Evolutionary conservation across 1,284 basidiomycete genomes (phyloP).

Genomic region (Ganoderma meredithae): DNA sequence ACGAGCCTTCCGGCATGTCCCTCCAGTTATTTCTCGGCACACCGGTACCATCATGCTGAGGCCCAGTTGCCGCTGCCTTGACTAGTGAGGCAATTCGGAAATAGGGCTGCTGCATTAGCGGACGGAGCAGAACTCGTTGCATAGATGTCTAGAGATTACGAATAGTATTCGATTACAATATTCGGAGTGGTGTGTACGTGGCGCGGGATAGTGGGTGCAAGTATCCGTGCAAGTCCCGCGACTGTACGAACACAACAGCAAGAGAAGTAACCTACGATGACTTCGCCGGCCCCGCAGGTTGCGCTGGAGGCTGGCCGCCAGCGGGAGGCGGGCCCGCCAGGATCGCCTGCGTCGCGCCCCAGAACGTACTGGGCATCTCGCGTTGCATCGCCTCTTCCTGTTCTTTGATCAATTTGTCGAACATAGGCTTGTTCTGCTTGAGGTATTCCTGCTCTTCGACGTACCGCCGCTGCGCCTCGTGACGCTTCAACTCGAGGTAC

Average conservation of each 20-base stretch:
- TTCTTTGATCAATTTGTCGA: conserved; percentile 82
- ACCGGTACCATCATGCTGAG: not conserved
- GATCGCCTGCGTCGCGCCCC: conserved; percentile 37
- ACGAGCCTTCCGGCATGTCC: not conserved
- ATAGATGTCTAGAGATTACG: no score
- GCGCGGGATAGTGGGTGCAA: no score
- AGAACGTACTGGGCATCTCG: conserved; percentile 55
- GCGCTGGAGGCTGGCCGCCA: not conserved
- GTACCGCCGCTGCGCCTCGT: conserved; percentile 87
- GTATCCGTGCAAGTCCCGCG: not conserved
- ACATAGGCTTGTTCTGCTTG: conserved; percentile 79
- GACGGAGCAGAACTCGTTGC: no score
- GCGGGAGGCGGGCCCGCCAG: conserved; percentile 21
- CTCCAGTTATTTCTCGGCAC: not conserved
- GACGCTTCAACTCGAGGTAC: conserved; percentile 91
- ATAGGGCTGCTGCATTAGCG: no score
- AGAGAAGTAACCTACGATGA: no score
- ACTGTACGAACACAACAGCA: not conserved
- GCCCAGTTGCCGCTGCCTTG: no score
- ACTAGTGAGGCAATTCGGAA: no score
- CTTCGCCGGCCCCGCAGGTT: not conserved
- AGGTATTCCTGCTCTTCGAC: conserved; percentile 91
- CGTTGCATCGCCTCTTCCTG: conserved; percentile 82
- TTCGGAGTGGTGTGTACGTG: no score
- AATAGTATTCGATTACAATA: no score